Conservation (phyloP, 2,329 filamentous ascomycete species). For the Calonectria crousiana region DNA sequence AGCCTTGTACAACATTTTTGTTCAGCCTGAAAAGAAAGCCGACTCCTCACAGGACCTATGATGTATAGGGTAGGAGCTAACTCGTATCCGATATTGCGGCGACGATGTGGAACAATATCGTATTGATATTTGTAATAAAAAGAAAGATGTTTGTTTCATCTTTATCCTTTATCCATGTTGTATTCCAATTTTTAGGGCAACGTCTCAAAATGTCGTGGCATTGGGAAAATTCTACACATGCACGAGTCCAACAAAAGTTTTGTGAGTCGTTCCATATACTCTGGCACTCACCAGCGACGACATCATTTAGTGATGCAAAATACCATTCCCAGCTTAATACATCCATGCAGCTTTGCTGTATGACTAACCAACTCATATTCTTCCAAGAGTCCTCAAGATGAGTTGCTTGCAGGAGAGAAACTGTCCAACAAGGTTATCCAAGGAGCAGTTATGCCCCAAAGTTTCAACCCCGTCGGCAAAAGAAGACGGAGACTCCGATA, state of each 20-base stretch:
- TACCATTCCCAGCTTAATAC: background rate
- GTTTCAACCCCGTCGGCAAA: no score
- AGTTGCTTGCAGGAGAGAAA: background rate
- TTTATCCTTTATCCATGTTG: background rate
- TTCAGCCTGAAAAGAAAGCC: background rate
- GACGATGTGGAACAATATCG: background rate
- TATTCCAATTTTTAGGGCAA: no score
- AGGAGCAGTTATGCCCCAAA: background rate
- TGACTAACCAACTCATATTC: background rate
- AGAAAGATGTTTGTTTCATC: background rate
- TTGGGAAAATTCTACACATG: background rate
- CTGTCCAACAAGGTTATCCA: background rate
- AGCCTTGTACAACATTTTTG: background rate
- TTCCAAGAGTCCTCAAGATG: no score
- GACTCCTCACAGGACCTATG: no score
- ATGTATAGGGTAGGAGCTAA: background rate
- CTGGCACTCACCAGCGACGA: no score
- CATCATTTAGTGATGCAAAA: background rate
- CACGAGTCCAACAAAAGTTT: no score
- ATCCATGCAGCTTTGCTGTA: background rate
- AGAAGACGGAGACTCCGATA: background rate
- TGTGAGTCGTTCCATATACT: no score
- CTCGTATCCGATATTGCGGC: background rate
- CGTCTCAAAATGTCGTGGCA: background rate
- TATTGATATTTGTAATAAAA: background rate